Percentiles rank a stretch among this genome's conserved stretches.
These are phyloP conservation scores for Hypoxylon intermedium DNA, from an alignment of 495 filamentous ascomycete genomes.

Conservation along the genomic window DNA sequence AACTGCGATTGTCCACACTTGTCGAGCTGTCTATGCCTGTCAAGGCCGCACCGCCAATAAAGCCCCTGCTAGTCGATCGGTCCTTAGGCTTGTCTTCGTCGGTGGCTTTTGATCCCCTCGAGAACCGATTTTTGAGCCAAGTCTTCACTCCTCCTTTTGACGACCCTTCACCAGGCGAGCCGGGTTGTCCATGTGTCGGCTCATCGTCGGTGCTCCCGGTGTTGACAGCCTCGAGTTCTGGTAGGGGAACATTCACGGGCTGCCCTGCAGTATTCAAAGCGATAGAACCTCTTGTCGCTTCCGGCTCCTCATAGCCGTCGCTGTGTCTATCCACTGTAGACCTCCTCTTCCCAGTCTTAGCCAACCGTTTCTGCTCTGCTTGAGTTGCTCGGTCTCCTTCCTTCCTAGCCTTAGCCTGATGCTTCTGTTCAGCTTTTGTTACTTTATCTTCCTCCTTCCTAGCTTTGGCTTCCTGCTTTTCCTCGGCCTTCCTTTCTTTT, in stretches of 20 bases:
- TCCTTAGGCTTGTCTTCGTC: constrained; percentile 45
- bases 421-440: constrained; percentile 58
- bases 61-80: constrained; percentile 45
- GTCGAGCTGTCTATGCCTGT: constrained; percentile 46
- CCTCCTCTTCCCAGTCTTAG: constrained; percentile 54
- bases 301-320: constrained; percentile 22
- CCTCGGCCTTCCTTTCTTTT: constrained; percentile 53
- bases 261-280: constrained; percentile 29
- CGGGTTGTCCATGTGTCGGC: constrained; percentile 5
- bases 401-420: constrained; percentile 55
- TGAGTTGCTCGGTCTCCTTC: constrained; percentile 59
- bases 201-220: constrained; percentile 7
- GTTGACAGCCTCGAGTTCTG: constrained; percentile 4
- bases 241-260: constrained; percentile 26
- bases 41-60: constrained; percentile 58
- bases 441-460: constrained; percentile 61
- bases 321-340: constrained; percentile 24
- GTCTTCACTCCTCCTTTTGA: constrained; percentile 58
- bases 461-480: constrained; percentile 59
- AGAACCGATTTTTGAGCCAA: constrained; percentile 67
- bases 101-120: constrained; percentile 42
- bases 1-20: constrained; percentile 44
- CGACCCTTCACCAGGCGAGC: constrained; percentile 27
- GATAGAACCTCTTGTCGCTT: constrained; percentile 7
- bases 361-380: constrained; percentile 56